These are phyloP conservation scores for Nymphaea thermarum DNA, from an alignment of 164 flowering plant species.

Conservation along the genomic window DNA sequence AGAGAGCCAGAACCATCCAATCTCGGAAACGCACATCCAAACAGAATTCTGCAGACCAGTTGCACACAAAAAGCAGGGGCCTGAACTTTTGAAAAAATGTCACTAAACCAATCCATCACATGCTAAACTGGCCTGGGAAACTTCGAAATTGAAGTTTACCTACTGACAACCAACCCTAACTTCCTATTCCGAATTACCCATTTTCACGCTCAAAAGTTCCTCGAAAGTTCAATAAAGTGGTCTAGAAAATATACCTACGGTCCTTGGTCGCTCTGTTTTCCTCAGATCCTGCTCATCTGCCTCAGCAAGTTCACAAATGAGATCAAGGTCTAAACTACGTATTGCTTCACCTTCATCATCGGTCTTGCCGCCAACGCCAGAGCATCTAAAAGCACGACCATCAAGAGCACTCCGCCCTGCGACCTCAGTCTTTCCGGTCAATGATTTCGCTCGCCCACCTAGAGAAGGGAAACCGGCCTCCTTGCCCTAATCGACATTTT, in stretches of 20 bases:
- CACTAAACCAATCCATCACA: neutral
- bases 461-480: neutral
- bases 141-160: neutral
- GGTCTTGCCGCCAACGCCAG: neutral
- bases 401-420: neutral
- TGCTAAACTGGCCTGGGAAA: neutral
- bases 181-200: too few species aligned
- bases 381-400: neutral
- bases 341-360: neutral
- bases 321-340: neutral
- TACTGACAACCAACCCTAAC: too few species aligned
- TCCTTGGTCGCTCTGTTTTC: constrained; percentile 22
- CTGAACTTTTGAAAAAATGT: neutral
- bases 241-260: neutral
- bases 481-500: neutral
- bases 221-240: neutral
- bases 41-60: neutral
- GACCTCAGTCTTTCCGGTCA: neutral
- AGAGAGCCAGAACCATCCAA: too few species aligned
- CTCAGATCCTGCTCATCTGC: constrained; percentile 18
- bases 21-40: neutral
- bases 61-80: neutral
- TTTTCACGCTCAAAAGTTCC: neutral
- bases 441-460: neutral
- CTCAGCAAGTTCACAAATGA: neutral